A percentile compares a stretch with the other conserved stretches of the same genome.
phyloP scores from a whole-genome alignment of 768 basidiomycete species.

The Cystoderma amianthinum region DNA sequence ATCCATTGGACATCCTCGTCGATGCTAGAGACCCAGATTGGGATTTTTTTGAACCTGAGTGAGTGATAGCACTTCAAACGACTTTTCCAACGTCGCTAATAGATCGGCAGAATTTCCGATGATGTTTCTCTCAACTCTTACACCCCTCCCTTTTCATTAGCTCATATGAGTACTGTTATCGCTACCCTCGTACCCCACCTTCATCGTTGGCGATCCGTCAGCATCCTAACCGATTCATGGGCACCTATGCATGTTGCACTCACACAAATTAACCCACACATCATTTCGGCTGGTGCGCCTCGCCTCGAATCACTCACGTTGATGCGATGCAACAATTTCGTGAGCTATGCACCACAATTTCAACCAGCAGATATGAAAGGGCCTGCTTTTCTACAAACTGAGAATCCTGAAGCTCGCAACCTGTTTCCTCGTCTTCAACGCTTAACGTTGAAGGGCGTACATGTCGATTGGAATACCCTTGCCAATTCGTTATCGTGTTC shows the following conservation, averaged over 20 bases:
- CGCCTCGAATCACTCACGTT: conserved; percentile 43
- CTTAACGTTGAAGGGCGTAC: conserved; percentile 49
- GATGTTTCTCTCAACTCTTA: conserved; percentile 17
- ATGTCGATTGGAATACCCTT: conserved; percentile 44
- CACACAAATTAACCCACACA: conserved; percentile 28
- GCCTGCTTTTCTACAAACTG: conserved; percentile 23
- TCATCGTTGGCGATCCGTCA: conserved; percentile 43
- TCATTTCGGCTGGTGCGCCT: conserved; percentile 28
- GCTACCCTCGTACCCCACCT: conserved; percentile 45
- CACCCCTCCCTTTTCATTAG: conserved; percentile 29
- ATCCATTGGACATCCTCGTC: conserved; percentile 48
- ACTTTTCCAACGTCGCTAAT: no score
- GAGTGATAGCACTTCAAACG: no score
- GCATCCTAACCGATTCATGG: conserved; percentile 49
- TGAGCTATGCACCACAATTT: conserved; percentile 37
- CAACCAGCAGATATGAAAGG: conserved; percentile 29
- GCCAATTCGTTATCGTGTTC: conserved; percentile 19
- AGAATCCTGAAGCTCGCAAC: conserved; percentile 11
- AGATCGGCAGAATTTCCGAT: no score
- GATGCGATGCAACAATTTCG: conserved; percentile 56
- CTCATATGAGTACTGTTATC: conserved; percentile 38
- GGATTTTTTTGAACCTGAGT: conserved; percentile 51
- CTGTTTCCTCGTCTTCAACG: conserved; percentile 38
- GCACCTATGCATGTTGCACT: conserved; percentile 52
- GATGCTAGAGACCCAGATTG: conserved; percentile 54